phyloP scores from a whole-genome alignment of 2,329 filamentous ascomycete species.

The Dryadomyces sulphureus region DNA sequence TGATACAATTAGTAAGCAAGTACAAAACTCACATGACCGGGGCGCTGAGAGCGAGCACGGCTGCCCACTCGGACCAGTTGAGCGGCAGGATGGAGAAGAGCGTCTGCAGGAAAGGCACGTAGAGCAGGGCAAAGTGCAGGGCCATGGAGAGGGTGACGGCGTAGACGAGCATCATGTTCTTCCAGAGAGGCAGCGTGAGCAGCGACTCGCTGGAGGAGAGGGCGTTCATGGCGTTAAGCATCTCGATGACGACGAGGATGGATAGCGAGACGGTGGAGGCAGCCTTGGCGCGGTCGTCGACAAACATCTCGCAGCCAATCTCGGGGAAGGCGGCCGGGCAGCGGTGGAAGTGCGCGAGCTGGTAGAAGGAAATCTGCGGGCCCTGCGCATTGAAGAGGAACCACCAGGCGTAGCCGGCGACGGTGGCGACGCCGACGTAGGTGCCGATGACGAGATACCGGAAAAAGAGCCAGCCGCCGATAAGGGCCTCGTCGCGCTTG shows the following conservation, averaged over 20 bases:
- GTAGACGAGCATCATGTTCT: slow-evolving; percentile 96
- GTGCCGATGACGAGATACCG: slow-evolving; percentile 91
- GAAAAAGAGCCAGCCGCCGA: slow-evolving; percentile 94
- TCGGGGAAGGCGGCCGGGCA: slow-evolving; percentile 76
- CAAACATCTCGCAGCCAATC: slow-evolving; percentile 87
- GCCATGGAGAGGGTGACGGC: slow-evolving; percentile 88
- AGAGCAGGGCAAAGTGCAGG: slow-evolving; percentile 86
- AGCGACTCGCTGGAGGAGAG: slow-evolving; percentile 91
- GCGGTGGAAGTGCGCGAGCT: slow-evolving; percentile 85
- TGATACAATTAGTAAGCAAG: not conserved
- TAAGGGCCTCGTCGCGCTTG: slow-evolving; percentile 83
- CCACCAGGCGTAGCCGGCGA: slow-evolving; percentile 98
- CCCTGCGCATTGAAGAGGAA: slow-evolving; percentile 92
- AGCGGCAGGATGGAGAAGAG: slow-evolving; percentile 87
- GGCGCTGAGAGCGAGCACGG: slow-evolving; percentile 73
- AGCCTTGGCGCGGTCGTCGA: slow-evolving; percentile 69
- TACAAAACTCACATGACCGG: slow-evolving; percentile 68
- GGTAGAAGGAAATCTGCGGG: slow-evolving; percentile 80
- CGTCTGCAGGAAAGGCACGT: slow-evolving; percentile 74
- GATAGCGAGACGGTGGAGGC: slow-evolving; percentile 89
- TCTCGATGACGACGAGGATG: slow-evolving; percentile 91
- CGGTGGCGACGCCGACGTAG: slow-evolving; percentile 88
- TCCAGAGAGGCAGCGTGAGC: slow-evolving; percentile 86
- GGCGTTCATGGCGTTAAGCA: slow-evolving; percentile 98
- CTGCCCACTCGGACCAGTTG: slow-evolving; percentile 79